Base-by-base conservation (phyloP, 225 moss, liverwort and hornwort genomes). In the Polytrichum commune region DNA sequence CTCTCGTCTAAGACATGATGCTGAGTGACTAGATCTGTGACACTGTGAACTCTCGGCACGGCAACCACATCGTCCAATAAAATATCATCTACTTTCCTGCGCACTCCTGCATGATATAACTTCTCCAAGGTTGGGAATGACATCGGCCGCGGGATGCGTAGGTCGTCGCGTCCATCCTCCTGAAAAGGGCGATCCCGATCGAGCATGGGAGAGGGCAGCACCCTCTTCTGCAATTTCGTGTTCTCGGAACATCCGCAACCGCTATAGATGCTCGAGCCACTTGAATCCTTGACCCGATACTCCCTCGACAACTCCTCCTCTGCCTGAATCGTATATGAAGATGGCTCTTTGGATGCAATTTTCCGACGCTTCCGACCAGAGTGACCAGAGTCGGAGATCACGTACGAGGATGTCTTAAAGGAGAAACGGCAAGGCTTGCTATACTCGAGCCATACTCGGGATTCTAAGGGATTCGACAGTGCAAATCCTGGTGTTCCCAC, bases 181-280 rank as follows among this genome's bases (percentile, higher is more conserved):
- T 63, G 1, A 32, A 69, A 74, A 74, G 82, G 74, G 76, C 72
- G 57, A 46, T 67, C 75, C 69, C 69, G 55, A 22, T 63, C 76
- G 76, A 75, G 79, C 85, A 85, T 82, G 64, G 66, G 76, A 75
- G 76, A 76, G 9, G 8, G 29, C 62, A 24, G 25, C 54, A 66
- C 63, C 72, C 78, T 62, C 79, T 26, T 67, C 30, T 53, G 65
- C 74, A 56, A 26, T 63, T 54, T 16, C 55, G 29, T 53, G 53
- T 26, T 66, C 46, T 54, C 64, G 33, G 63, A 25, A 25, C 38
- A 68, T 68, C 62, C 56, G 63, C 73, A 54, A 57, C 35, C 53
- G 66, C 20, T 62, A 60, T 33, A 53, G 63, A 32, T 60, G 69
- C 66, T 72, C 72, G 16, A 46, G 13, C 46, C 46, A 1, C 46